Percentiles rank a stretch among this genome's conserved stretches.
Evolutionary conservation across 306 rosid species (phyloP).

Genomic region (Cotoneaster glaucophyllus): DNA sequence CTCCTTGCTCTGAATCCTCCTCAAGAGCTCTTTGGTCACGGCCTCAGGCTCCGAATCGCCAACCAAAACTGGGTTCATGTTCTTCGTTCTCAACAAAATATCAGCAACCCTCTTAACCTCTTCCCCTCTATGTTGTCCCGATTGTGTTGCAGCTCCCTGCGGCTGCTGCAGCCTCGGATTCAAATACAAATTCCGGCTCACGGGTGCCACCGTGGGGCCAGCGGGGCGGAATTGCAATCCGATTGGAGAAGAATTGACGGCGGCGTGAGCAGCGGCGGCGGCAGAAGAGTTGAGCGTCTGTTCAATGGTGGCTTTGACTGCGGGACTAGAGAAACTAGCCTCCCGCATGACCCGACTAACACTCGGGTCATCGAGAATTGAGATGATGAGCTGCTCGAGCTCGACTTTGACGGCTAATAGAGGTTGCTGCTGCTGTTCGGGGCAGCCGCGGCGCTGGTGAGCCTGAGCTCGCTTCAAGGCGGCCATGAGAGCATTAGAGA

Average conservation of each 20-base stretch:
- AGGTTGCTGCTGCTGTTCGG: slow-evolving; percentile 96
- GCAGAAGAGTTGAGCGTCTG: slow-evolving; percentile 53
- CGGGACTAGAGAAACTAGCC: slow-evolving; percentile 89
- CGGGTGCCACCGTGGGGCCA: background rate
- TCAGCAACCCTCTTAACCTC: slow-evolving; percentile 66
- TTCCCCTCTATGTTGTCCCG: slow-evolving; percentile 50
- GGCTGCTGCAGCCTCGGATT: slow-evolving; percentile 74
- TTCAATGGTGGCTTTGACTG: slow-evolving; percentile 81
- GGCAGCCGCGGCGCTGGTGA: slow-evolving; percentile 94
- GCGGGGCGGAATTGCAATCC: slow-evolving; percentile 65
- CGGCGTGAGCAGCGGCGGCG: slow-evolving; percentile 24
- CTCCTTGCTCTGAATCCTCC: slow-evolving; percentile 65
- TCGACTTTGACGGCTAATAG: slow-evolving; percentile 90
- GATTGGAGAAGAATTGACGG: slow-evolving; percentile 39
- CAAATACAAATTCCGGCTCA: slow-evolving; percentile 53
- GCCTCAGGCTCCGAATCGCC: slow-evolving; percentile 91
- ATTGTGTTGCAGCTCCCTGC: slow-evolving; percentile 46
- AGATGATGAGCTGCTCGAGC: slow-evolving; percentile 84
- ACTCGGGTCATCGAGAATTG: slow-evolving; percentile 93
- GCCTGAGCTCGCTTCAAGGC: slow-evolving; percentile 95
- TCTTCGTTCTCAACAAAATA: slow-evolving; percentile 50
- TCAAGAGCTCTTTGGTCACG: slow-evolving; percentile 55
- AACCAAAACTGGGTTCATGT: slow-evolving; percentile 85
- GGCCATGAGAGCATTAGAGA: slow-evolving; percentile 93
- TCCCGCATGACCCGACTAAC: slow-evolving; percentile 97